Percentiles rank a stretch among this genome's conserved stretches.
These are phyloP conservation scores for Sporothrix phasma DNA, from an alignment of 2,329 filamentous ascomycete genomes.

Conservation along the genomic window DNA sequence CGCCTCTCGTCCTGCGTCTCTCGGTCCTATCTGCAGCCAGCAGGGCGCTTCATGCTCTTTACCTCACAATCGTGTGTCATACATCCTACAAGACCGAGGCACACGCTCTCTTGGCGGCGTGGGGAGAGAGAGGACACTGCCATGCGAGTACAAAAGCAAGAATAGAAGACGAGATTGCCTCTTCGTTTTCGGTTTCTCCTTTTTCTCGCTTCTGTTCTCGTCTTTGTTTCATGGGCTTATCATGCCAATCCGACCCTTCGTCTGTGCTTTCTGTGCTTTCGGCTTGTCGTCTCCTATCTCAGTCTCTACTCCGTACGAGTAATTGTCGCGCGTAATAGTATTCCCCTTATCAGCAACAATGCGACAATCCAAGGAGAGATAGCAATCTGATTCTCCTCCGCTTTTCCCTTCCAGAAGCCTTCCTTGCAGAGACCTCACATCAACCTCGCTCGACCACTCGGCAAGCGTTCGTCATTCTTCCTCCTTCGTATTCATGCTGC, in stretches of 20 bases:
- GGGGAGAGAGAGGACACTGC: background rate
- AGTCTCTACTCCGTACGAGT: no score
- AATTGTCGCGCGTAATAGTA: conserved; percentile 7
- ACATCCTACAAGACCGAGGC: background rate
- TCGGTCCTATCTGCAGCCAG: background rate
- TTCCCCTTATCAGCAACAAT: conserved; percentile 10
- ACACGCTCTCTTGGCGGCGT: background rate
- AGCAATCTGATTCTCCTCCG: background rate
- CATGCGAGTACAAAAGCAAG: background rate
- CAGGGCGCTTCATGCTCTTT: background rate
- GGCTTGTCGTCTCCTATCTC: background rate
- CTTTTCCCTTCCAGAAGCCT: conserved; percentile 17
- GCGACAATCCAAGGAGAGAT: background rate
- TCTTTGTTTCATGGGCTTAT: background rate
- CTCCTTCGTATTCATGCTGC: background rate
- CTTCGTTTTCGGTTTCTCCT: background rate
- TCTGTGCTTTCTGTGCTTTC: background rate
- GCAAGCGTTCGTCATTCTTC: background rate
- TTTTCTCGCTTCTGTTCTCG: background rate
- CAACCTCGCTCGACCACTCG: background rate
- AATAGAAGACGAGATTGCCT: background rate
- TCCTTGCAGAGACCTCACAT: conserved; percentile 9
- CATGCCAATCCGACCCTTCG: background rate
- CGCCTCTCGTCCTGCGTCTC: background rate
- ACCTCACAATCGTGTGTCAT: conserved; percentile 5